These are phyloP conservation scores for Drechslerella coelobrocha DNA, from an alignment of 2,329 filamentous ascomycete species.

Conservation along the genomic window DNA sequence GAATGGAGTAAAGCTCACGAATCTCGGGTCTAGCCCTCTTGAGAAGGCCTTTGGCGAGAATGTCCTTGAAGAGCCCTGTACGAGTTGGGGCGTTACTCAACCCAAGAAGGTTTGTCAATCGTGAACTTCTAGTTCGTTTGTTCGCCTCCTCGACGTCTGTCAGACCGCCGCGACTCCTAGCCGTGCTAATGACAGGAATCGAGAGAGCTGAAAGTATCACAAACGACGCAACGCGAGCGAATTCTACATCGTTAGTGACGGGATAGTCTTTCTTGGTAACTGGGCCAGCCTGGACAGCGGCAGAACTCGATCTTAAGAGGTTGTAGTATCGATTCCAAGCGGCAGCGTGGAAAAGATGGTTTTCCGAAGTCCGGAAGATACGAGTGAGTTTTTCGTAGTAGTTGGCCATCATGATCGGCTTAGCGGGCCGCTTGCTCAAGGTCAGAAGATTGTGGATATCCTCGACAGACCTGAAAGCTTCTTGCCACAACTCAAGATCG, in stretches of 20 bases:
- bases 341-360: slow-evolving; percentile 98
- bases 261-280: slow-evolving; percentile 95
- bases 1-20: slow-evolving; percentile 94
- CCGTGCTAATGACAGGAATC: slow-evolving; percentile 99
- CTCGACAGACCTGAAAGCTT: slow-evolving; percentile 98
- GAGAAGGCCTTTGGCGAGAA: slow-evolving; percentile 89
- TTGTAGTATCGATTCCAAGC: slow-evolving; percentile 98
- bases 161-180: slow-evolving; percentile 90
- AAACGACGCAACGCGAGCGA: slow-evolving; percentile 93
- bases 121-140: slow-evolving; percentile 98
- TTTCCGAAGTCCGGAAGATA: slow-evolving; percentile 98
- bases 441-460: slow-evolving; percentile 97
- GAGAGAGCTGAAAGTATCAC: slow-evolving; percentile 92
- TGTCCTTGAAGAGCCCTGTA: slow-evolving; percentile 91
- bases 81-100: slow-evolving; percentile 90
- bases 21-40: slow-evolving; percentile 94
- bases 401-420: slow-evolving; percentile 99
- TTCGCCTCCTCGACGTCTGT: slow-evolving; percentile 91
- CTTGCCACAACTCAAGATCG: slow-evolving; percentile 97
- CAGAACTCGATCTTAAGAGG: slow-evolving; percentile 87
- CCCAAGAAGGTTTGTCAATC: slow-evolving; percentile 91
- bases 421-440: slow-evolving; percentile 95
- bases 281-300: slow-evolving; percentile 80
- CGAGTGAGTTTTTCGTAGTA: slow-evolving; percentile 99
- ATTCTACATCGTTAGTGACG: slow-evolving; percentile 82